These are phyloP conservation scores for Aspergillus felis DNA, from an alignment of 2,329 filamentous ascomycete genomes.

Conservation along the genomic window DNA sequence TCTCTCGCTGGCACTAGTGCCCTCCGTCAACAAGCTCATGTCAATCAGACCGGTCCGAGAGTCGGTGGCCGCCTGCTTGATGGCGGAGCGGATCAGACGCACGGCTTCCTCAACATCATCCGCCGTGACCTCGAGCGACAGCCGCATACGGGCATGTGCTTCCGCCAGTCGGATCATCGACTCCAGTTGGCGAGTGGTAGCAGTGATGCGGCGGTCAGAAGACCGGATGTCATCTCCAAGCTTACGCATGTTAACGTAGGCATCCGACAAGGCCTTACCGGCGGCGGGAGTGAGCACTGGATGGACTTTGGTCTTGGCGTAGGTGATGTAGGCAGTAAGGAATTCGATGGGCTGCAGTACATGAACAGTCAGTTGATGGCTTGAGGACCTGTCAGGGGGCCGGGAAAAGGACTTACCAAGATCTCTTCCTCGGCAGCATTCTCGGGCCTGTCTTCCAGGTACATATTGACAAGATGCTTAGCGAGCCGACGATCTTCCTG, in stretches of 20 bases:
- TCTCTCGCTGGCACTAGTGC: constrained; percentile 84
- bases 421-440: constrained; percentile 75
- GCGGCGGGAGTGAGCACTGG: constrained; percentile 76
- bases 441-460: constrained; percentile 89
- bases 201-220: constrained; percentile 92
- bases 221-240: constrained; percentile 83
- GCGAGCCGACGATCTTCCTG: constrained; percentile 82
- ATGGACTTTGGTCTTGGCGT: constrained; percentile 81
- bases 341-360: constrained; percentile 76
- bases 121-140: constrained; percentile 69
- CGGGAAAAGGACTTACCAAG: constrained; percentile 57
- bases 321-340: constrained; percentile 94
- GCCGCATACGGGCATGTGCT: constrained; percentile 96
- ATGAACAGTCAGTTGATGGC: constrained; percentile 3
- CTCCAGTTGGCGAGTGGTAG: constrained; percentile 93
- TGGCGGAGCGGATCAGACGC: constrained; percentile 83
- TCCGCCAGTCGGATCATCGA: constrained; percentile 97
- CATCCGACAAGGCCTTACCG: constrained; percentile 74
- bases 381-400: background rate
- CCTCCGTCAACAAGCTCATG: constrained; percentile 92
- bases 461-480: constrained; percentile 91
- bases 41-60: constrained; percentile 86
- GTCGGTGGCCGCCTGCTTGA: constrained; percentile 97
- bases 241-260: constrained; percentile 93
- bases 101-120: constrained; percentile 87